Evolutionary conservation across 2,329 filamentous ascomycete genomes (phyloP), one percentile per base, ranked within the genome.

Genomic region (Dryadomyces quercus-mongolicae): DNA sequence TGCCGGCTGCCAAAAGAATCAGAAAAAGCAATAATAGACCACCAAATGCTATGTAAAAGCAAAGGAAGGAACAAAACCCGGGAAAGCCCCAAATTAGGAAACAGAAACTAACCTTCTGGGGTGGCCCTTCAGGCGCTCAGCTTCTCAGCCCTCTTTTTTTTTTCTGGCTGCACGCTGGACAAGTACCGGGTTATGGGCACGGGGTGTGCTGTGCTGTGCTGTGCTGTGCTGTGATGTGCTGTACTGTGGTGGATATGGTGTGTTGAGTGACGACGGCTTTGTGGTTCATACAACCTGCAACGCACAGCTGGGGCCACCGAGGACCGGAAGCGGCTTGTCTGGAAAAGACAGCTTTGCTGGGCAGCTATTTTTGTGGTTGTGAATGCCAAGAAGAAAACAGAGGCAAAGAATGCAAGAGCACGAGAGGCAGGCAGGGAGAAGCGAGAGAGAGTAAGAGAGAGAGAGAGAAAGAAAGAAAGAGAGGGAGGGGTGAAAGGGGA

Each of bases 71-170:
- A 55, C 38, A 44, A 34, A 51, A 25, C 21, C 20, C 20, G n/a
- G 43, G 18, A 7, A 43, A 10, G 12, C 16, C 15, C 50, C 42
- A 46, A 8, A 49, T 20, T 36, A 21, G 47, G 47, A 53, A 53
- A 42, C 13, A n/a, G 42, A 34, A 40, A 42, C 51, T 47, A 47
- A 46, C 43, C 43, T 13, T 13, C 47, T 50, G 22, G 38, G 47
- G 47, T 18, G 36, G 22, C 21, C 20, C 22, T 25, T 34, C 46
- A 49, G 36, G 22, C 36, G 22, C 46, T 44, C 52, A 49, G 38
- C 52, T 49, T 16, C 25, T 43, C 38, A 48, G 36, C 25, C 52
- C 36, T 50, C 43, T 22, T 52, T 50, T 45, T 52, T 55, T 54
- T n/a, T 36, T 53, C 40, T 40, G 36, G 36, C 7, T 12, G 36